Base-by-base conservation (phyloP, 371 early-diverging fungal species). In the Mucor mucedo region DNA sequence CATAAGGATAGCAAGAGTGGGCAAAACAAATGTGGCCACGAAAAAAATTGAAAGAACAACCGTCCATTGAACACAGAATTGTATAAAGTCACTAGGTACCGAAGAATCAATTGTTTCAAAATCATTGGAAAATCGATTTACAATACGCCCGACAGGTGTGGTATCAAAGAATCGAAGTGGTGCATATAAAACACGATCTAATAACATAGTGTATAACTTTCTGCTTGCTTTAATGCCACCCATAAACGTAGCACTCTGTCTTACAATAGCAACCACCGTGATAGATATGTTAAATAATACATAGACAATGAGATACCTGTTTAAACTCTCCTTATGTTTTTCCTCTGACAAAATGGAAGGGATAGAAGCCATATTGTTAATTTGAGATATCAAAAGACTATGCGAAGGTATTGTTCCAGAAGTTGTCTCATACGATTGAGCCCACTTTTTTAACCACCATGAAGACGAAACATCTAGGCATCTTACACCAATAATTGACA, bases 61-160 rank as follows among this genome's bases (percentile, higher is more conserved):
- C 11, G 88, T 68, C 10, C 89, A 84, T 28, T 91, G 83, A 87
- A 71, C 60, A 10, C 39, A n/a, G 59, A 91, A 84, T 61, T 76
- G 70, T 7, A 74, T 71, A 14, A 80, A 55, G 29, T 72, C 72
- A 28, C 68, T 70, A 35, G 78, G 78, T 38, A 82, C 71, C 13
- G 67, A 60, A 5, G 77, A 71, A 39, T 82, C 83, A 50, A 82
- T 68, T 0, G 75, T 72, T 30, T 80, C 78, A 29, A 80, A 78
- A 45, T 82, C 83, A 27, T 70, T 70, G 5, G 70, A 53, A 29
- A 93, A 91, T 4, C 95, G 84, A 65, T 93, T 91, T 54, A 93
- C 70, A 50, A 94, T 87, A 38, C 93, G 78, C 4, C 93, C 94
- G 3, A 90, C 60, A 11, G 79, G 79, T 10, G 77, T 76, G 27